Evolutionary conservation across 306 rosid genomes (phyloP), one percentile per base, ranked within the genome.

Genomic region (Rosa chinensis): DNA sequence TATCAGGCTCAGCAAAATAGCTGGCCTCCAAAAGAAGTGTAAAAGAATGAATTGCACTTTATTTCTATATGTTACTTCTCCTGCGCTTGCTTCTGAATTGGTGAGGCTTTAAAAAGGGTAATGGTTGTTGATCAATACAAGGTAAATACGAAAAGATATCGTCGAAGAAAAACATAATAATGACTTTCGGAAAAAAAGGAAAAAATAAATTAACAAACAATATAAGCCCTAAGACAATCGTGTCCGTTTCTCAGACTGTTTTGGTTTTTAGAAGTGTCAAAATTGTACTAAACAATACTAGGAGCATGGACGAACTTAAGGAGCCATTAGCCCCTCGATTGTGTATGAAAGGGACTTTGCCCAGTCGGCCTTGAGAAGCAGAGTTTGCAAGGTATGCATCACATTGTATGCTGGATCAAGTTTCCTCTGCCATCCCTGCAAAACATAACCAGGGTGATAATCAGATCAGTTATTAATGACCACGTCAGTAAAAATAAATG

Each of bases 241-340:
- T 18, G 71, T 17, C 59, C 63, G 20, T 40, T 44, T 69, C 89
- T 75, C n/a, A n/a, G 82, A 70, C 75, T 28, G 28, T 81, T 70
- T 77, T 80, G 68, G 62, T 74, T 77, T 44, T 84, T 66, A 69
- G 70, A 79, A 78, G 61, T 49, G 86, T 79, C 97, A 91, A 93
- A 89, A 89, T 84, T 91, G 94, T 87, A n/a, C n/a, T n/a, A n/a
- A n/a, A n/a, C n/a, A n/a, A n/a, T n/a, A n/a, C 68, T 79, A 69
- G 72, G 48, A 47, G 67, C 81, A 64, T 42, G 11, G 67, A 68
- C 63, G 80, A 88, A 67, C 75, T 83, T 76, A 95, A 16, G 99
- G 98, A 78, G 99, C 99, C 99, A 95, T 91, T 80, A 95, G 86
- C 81, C 98, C 98, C n/a, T 95, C 99, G 78, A 95, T 91, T 17